Evolutionary conservation across 257 asterid species (phyloP).

Genomic region (Paulownia fortunei): DNA sequence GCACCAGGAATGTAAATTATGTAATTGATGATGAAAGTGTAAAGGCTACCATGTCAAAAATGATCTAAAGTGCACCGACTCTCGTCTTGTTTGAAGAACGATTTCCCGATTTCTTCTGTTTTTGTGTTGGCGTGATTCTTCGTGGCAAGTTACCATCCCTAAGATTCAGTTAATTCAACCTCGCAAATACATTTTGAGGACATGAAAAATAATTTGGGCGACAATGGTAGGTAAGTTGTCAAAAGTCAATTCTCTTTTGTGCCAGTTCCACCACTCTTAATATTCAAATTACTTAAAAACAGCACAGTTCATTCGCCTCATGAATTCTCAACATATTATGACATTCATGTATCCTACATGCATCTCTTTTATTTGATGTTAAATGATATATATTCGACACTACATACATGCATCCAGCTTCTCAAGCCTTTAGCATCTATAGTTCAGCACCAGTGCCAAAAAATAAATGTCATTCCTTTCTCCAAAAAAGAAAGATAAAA

Average conservation of each 20-base stretch:
- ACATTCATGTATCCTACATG: too few relatives aligned
- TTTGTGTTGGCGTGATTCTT: slow-evolving; percentile 20
- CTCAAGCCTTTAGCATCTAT: background rate
- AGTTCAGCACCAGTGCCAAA: too few relatives aligned
- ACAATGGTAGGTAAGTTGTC: slow-evolving; percentile 26
- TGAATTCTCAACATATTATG: slow-evolving; percentile 9
- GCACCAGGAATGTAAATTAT: too few relatives aligned
- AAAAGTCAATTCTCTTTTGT: slow-evolving; percentile 3
- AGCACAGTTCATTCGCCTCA: background rate
- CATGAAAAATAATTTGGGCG: slow-evolving; percentile 15
- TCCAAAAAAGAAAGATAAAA: too few relatives aligned
- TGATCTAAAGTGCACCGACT: too few relatives aligned
- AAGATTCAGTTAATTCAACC: slow-evolving; percentile 33
- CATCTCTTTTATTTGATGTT: too few relatives aligned
- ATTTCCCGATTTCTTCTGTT: background rate
- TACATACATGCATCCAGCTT: too few relatives aligned
- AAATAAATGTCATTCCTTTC: too few relatives aligned
- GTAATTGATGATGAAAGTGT: background rate
- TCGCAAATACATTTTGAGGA: background rate
- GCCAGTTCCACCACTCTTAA: background rate
- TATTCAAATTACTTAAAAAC: background rate
- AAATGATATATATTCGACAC: too few relatives aligned
- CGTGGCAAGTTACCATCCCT: slow-evolving; percentile 9
- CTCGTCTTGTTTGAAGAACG: slow-evolving; percentile 1
- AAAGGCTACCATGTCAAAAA: too few relatives aligned